Base-by-base conservation (phyloP, 352 stramenopile species). In the Phytophthora tubulina region DNA sequence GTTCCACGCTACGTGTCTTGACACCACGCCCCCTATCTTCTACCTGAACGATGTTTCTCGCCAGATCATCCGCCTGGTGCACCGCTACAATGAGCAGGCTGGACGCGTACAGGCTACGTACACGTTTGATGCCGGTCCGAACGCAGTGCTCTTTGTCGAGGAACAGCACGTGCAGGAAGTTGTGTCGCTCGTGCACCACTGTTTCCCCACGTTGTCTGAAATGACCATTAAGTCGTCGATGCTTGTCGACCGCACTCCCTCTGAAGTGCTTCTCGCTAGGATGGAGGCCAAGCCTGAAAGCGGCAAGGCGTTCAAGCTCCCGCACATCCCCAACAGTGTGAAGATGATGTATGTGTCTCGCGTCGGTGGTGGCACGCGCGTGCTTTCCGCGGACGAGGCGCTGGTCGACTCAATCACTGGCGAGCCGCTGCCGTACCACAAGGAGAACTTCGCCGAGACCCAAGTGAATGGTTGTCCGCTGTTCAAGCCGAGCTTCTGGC, bases 81-180 rank as follows among this genome's bases (percentile, higher is more conserved):
- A 99, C 82, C 84, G 78, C 50, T 98, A 99, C 81, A 99, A 99
- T 81, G 75, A 85, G 30, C 73, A 82, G 10, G 67, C 73, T 27
- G 78, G 83, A 11, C 42, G 67, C 6, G 73, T 99, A 50, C 83
- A 92, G 31, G 95, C 92, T 44, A 97, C 97, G 15, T 99, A 99
- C 85, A 99, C 98, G 9, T 99, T 99, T 79, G 98, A 99, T 86
- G 98, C 98, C 27, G 98, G 98, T 58, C 97, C 98, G 38, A 99
- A 99, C 82, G 97, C 97, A 17, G 97, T 99, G n/a, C 74, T 98
- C 35, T 98, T 97, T 72, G 60, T 90, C n/a, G 80, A 96, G 63
- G 72, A 90, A 46, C 59, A 90, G 54, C 67, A 96, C 60, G 80
- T 93, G 30, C 61, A 84, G 44, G 81, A 91, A 39, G 56, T 97